These are phyloP conservation scores for Metschnikowia santaceciliae DNA, from an alignment of 805 yeast genomes.

Conservation along the genomic window DNA sequence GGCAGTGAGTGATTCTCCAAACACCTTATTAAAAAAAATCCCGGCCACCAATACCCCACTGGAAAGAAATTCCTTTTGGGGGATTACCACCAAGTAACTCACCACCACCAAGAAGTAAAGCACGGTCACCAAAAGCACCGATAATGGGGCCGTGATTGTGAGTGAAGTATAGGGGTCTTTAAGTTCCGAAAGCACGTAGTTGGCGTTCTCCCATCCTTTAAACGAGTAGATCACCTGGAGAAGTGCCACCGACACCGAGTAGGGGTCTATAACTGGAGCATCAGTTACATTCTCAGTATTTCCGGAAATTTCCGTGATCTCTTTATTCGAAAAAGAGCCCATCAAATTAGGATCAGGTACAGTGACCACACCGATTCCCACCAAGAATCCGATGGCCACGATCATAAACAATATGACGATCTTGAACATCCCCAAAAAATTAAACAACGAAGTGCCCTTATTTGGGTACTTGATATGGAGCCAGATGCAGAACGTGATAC, in stretches of 20 bases:
- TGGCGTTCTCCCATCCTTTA: conserved; percentile 70
- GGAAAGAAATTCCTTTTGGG: conserved; percentile 41
- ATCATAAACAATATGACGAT: conserved; percentile 48
- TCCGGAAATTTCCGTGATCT: too few relatives aligned
- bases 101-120: conserved; percentile 55
- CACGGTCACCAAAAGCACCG: conserved; percentile 48
- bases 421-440: conserved; percentile 52
- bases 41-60: conserved; percentile 68
- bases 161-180: conserved; percentile 53
- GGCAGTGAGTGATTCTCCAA: conserved; percentile 51
- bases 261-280: conserved; percentile 25
- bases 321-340: not conserved
- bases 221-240: conserved; percentile 59
- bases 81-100: conserved; percentile 55
- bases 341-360: not conserved
- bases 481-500: conserved; percentile 43
- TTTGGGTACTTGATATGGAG: conserved; percentile 49
- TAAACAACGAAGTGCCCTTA: conserved; percentile 49
- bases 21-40: conserved; percentile 51
- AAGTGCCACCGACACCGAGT: conserved; percentile 53
- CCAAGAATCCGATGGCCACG: conserved; percentile 45
- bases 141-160: conserved; percentile 57
- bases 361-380: conserved; percentile 28
- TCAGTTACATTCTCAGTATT: too few relatives aligned
- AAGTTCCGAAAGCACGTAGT: conserved; percentile 57